Percentiles rank a stretch among this genome's conserved stretches.
phyloP scores from a whole-genome alignment of 352 stramenopile genomes.

The Pythium phragmiticola region DNA sequence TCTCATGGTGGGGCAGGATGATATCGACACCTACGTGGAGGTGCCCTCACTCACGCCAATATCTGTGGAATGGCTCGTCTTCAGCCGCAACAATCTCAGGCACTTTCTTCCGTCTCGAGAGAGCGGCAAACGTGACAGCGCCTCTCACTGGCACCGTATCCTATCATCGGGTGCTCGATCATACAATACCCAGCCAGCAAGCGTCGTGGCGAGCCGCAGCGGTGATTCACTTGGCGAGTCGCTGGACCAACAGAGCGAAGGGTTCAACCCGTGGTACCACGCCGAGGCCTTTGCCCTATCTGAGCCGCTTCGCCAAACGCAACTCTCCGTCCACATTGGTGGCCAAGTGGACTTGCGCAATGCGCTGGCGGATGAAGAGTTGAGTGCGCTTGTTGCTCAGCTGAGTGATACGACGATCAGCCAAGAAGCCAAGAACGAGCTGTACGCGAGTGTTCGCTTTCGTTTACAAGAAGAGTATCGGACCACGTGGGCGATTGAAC shows the following conservation, averaged over 20 bases:
- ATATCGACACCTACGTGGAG: constrained; percentile 27
- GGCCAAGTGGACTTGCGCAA: constrained; percentile 57
- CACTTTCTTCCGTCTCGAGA: constrained; percentile 26
- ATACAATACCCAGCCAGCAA: constrained; percentile 38
- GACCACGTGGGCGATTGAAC: constrained; percentile 44
- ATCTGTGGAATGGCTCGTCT: constrained; percentile 51
- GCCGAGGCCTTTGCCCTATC: constrained; percentile 51
- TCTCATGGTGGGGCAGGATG: constrained; percentile 29
- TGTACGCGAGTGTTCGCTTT: constrained; percentile 30
- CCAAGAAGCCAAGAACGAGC: constrained; percentile 8
- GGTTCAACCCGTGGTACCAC: constrained; percentile 69
- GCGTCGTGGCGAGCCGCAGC: constrained; percentile 31
- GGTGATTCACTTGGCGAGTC: constrained; percentile 43
- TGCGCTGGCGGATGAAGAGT: constrained; percentile 44
- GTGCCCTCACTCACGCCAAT: constrained; percentile 40
- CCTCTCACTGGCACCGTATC: constrained; percentile 41
- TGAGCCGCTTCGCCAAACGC: constrained; percentile 46
- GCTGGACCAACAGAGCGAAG: constrained; percentile 27
- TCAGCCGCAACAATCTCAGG: constrained; percentile 40
- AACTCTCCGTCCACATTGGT: constrained; percentile 56
- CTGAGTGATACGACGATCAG: constrained; percentile 19
- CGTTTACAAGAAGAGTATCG: constrained; percentile 76
- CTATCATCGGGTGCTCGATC: constrained; percentile 33
- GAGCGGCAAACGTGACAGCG: neutral
- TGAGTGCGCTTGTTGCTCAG: constrained; percentile 30